These are phyloP conservation scores for Cryptosporidium canis DNA, from an alignment of 169 alveolate species.

Conservation along the genomic window DNA sequence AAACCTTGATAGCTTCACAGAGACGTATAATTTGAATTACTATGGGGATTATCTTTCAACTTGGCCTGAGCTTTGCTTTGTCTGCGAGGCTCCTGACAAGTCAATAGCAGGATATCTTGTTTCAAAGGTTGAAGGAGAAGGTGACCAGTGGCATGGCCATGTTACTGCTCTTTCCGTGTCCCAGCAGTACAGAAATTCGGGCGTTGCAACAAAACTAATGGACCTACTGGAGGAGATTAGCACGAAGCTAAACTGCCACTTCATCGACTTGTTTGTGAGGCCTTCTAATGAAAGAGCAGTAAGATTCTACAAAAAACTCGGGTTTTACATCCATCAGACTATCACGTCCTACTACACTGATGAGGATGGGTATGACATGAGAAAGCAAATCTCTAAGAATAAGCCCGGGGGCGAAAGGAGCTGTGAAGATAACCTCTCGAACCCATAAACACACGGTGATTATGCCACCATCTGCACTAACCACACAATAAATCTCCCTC, in stretches of 20 bases:
- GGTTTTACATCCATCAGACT: slow-evolving; percentile 87
- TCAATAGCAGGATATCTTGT: slow-evolving; percentile 90
- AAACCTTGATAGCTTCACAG: slow-evolving; percentile 91
- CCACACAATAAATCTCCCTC: neutral
- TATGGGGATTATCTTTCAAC: slow-evolving; percentile 90
- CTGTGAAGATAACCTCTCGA: neutral
- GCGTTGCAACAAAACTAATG: slow-evolving; percentile 93
- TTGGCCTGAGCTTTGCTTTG: slow-evolving; percentile 93
- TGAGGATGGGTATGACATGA: slow-evolving; percentile 92
- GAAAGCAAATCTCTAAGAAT: slow-evolving; percentile 66
- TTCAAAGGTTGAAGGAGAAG: slow-evolving; percentile 92
- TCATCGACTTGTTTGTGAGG: slow-evolving; percentile 94
- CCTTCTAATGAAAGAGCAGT: slow-evolving; percentile 91
- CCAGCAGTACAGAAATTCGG: slow-evolving; percentile 90
- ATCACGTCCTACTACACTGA: slow-evolving; percentile 88
- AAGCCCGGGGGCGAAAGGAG: neutral
- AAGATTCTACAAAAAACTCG: slow-evolving; percentile 88
- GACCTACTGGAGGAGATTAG: slow-evolving; percentile 89
- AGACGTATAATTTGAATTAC: slow-evolving; percentile 89
- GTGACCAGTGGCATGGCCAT: slow-evolving; percentile 95
- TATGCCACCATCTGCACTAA: neutral
- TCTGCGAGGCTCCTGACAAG: slow-evolving; percentile 88
- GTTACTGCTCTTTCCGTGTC: slow-evolving; percentile 96
- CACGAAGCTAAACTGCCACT: slow-evolving; percentile 86
- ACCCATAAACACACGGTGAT: neutral